Base-by-base conservation (phyloP, 805 yeast species). In the Komagataella mondaviorum region DNA sequence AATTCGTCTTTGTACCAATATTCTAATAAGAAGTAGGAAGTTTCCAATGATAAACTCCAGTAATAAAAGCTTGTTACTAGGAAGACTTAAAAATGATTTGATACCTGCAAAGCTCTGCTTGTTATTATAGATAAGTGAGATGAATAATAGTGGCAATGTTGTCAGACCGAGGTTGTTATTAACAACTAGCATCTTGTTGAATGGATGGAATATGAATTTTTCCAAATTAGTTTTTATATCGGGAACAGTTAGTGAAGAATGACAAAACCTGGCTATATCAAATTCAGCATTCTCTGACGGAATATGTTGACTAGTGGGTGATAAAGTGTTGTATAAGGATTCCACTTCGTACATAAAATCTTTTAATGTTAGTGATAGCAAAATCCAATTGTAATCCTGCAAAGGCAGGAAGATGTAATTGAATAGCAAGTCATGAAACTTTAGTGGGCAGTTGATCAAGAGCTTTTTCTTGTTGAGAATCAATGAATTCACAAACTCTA, bases 101-200 rank as follows among this genome's bases (percentile, higher is more conserved):
- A 30, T 30, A 24, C 61, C 55, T 24, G 59, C 59, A n/a, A 66
- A 57, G 51, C 70, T 52, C 5, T 56, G 55, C 10, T 57, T 56
- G 44, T 64, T 60, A 17, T 55, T 53, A 24, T 59, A 57, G n/a
- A 61, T 55, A 51, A 71, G 47, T 45, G 67, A 53, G 54, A 63
- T 53, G 56, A 76, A 70, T 6, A 78, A 58, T 39, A 78, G 56
- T 0, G 84, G 83, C 53, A 75, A 68, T 7, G 76, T 62, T 12
- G 77, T 66, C 23, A 78, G 67, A 1, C 81, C 81, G 50, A 79
- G 61, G 54, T 77, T 77, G 57, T 77, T 75, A 58, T 76, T 76
- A 47, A 78, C 63, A n/a, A 59, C 61, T 8, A 59, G 57, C 24
- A 59, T 55, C 16, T 57, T 53, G 30, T 61, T 59, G 53, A 61